Evolutionary conservation across 2,329 filamentous ascomycete species (phyloP), one percentile per base, ranked within the genome.

Genomic region (Septoria petroselini): DNA sequence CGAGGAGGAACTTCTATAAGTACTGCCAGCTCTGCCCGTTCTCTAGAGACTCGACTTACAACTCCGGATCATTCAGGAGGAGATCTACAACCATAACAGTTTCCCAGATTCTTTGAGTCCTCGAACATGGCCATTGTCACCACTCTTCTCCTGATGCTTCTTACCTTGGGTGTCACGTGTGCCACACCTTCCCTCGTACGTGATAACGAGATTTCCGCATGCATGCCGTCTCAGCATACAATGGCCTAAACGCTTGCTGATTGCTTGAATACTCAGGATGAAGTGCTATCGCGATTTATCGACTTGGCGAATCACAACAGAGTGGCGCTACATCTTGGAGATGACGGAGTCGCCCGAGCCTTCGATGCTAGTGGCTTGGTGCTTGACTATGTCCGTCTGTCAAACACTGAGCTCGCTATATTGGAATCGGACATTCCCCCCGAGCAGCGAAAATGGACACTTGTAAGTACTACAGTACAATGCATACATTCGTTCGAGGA

Each of bases 321-420:
- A 25, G 39, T 21, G n/a, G 14, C 12, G 21, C 17, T 56, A 18
- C 52, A 60, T 48, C 33, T 58, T 19, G 56, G 40, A 23, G 53
- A 60, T 19, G 58, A 60, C 33, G 58, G 58, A 29, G 41, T 60
- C 12, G 50, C 46, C 9, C 53, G 58, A 23, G 58, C 55, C 18
- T 58, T 54, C 47, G 52, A 54, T 33, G 49, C 41, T 19, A 55
- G 52, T 31, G 55, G 55, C 38, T 52, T 49, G 14, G 52, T 57
- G 38, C 42, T 58, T 37, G 49, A 53, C 37, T 51, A 34, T 29
- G 23, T 42, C 21, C 48, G 41, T 9, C 45, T 60, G 4, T 48
- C 48, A 47, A 54, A 58, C 43, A 18, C n/a, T 4, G 55, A 58
- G 40, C 49, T 55, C 43, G 8, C 12, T n/a, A 21, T 29, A 9